Evolutionary conservation across 352 stramenopile species (phyloP).

Genomic region (Albugo candida): DNA sequence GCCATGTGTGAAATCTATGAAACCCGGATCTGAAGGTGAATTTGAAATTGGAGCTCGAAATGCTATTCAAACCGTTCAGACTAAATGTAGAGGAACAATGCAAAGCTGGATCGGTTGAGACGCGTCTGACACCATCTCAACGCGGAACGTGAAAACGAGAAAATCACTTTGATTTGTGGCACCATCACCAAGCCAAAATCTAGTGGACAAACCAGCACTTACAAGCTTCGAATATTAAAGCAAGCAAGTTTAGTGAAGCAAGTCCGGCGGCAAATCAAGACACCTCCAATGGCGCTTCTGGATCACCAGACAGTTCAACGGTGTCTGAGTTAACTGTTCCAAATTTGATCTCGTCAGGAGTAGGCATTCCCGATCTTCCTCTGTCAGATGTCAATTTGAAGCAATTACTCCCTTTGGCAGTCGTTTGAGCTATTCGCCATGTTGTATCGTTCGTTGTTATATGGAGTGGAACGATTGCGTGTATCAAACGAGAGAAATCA

Average conservation of each 20-base stretch:
- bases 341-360: conserved; percentile 96
- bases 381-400: conserved; percentile 88
- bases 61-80: conserved; percentile 98
- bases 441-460: conserved; percentile 98
- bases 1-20: conserved; percentile 96
- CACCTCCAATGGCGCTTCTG: conserved; percentile 7
- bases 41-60: conserved; percentile 99
- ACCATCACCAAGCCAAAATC: conserved; percentile 18
- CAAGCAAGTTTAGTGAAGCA: conserved; percentile 3
- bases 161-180: conserved; percentile 23
- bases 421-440: conserved; percentile 96
- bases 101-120: conserved; percentile 81
- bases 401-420: conserved; percentile 89
- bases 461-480: conserved; percentile 96
- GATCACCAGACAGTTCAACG: background rate
- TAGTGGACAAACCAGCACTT: conserved; percentile 8
- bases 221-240: conserved; percentile 28
- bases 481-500: conserved; percentile 94
- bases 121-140: conserved; percentile 78
- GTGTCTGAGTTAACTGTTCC: conserved; percentile 87
- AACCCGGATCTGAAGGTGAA: conserved; percentile 99
- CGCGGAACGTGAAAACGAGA: conserved; percentile 83
- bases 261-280: conserved; percentile 13
- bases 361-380: conserved; percentile 90
- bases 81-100: conserved; percentile 94